Evolutionary conservation across 2,329 filamentous ascomycete species (phyloP).

Genomic region (Cordyceps tenuipes): DNA sequence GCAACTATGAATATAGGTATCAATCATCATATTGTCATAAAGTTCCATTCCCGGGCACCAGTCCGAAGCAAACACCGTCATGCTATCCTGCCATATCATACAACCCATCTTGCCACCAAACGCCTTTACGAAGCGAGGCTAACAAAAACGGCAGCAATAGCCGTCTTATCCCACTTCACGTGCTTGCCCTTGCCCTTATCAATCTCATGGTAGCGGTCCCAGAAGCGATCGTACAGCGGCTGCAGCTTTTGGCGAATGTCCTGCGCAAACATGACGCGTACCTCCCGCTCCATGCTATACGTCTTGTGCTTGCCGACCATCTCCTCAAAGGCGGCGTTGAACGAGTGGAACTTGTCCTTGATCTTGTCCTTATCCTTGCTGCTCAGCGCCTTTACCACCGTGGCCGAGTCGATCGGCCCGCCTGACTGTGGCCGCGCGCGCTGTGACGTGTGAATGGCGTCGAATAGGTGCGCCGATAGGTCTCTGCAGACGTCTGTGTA

Average conservation of each 20-base stretch:
- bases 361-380: slow-evolving; percentile 94
- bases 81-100: slow-evolving; percentile 3
- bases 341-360: slow-evolving; percentile 89
- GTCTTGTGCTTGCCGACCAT: slow-evolving; percentile 74
- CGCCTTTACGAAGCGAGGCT: slow-evolving; percentile 33
- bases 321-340: slow-evolving; percentile 87
- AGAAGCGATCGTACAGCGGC: slow-evolving; percentile 89
- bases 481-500: slow-evolving; percentile 89
- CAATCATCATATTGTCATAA: slow-evolving; percentile 3
- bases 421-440: slow-evolving; percentile 64
- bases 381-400: slow-evolving; percentile 72
- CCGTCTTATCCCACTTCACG: slow-evolving; percentile 89
- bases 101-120: not conserved
- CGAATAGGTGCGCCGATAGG: slow-evolving; percentile 73
- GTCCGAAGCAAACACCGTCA: not conserved
- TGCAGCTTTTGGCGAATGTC: slow-evolving; percentile 90
- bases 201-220: slow-evolving; percentile 94
- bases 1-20: not conserved
- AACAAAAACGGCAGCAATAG: slow-evolving; percentile 59
- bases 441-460: slow-evolving; percentile 78
- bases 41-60: not conserved
- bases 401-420: slow-evolving; percentile 69
- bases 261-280: slow-evolving; percentile 67
- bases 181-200: slow-evolving; percentile 98
- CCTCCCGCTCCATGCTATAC: slow-evolving; percentile 85